A percentile compares a stretch with the other conserved stretches of the same genome.
Evolutionary conservation across 1,284 basidiomycete species (phyloP).

Genomic region (Trichosporon faecale): DNA sequence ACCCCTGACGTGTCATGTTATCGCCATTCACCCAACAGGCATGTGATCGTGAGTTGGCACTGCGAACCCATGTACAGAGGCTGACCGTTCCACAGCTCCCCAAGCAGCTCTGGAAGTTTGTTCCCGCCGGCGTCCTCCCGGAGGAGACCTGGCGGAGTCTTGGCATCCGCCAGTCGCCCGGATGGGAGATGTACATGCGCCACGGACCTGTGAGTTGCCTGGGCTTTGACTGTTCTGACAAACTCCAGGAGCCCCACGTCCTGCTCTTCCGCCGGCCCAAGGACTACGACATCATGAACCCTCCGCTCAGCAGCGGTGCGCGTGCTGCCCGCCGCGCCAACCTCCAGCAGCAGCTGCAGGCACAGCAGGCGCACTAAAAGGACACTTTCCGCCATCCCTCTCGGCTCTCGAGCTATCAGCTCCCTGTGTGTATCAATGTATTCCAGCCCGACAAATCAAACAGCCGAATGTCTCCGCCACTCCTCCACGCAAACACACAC

Average conservation of each 20-base stretch:
- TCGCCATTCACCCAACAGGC: slow-evolving; percentile 30
- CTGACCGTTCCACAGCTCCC: slow-evolving; percentile 38
- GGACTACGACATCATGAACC: slow-evolving; percentile 44
- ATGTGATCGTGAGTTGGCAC: slow-evolving; percentile 48
- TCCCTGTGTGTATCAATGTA: slow-evolving; percentile 3
- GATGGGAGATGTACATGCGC: slow-evolving; percentile 55
- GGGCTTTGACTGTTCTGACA: background rate
- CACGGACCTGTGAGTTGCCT: slow-evolving; percentile 47
- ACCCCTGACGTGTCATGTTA: background rate
- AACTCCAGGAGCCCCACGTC: slow-evolving; percentile 47
- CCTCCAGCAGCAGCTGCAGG: slow-evolving; percentile 1
- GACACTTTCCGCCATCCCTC: background rate
- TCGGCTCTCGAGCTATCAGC: background rate
- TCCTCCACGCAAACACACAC: background rate
- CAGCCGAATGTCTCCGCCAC: background rate
- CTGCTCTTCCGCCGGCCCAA: slow-evolving; percentile 50
- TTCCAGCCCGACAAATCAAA: background rate
- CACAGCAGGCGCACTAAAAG: slow-evolving; percentile 18
- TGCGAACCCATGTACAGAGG: background rate
- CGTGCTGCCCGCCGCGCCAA: slow-evolving; percentile 32
- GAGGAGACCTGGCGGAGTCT: slow-evolving; percentile 52
- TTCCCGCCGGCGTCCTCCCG: slow-evolving; percentile 47
- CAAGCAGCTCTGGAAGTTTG: slow-evolving; percentile 49
- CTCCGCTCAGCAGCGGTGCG: slow-evolving; percentile 29
- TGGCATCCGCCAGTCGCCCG: slow-evolving; percentile 52